These are phyloP conservation scores for Amanita rubescens DNA, from an alignment of 768 basidiomycete genomes.

Conservation along the genomic window DNA sequence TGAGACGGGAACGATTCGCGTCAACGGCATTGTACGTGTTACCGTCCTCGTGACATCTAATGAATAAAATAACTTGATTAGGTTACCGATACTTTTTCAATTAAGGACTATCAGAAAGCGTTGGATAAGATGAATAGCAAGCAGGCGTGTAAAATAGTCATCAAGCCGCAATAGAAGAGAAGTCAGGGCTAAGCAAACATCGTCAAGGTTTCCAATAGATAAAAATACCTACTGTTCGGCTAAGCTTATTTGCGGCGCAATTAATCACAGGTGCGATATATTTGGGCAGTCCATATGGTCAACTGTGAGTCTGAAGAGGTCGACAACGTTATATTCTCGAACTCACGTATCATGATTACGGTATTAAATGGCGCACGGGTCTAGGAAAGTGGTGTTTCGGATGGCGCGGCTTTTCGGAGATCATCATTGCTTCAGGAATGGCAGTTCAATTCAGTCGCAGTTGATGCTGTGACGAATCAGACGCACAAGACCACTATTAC, in stretches of 20 bases:
- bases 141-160: constrained; percentile 51
- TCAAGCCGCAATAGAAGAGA: constrained; percentile 40
- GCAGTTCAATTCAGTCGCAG: too few species aligned
- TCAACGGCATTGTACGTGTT: constrained; percentile 51
- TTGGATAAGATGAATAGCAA: constrained; percentile 66
- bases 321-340: too few species aligned
- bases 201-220: too few species aligned
- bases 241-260: background rate
- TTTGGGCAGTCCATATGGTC: background rate
- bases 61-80: background rate
- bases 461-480: background rate
- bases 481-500: constrained; percentile 3
- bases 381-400: too few species aligned
- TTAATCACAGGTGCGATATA: background rate
- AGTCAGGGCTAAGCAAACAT: background rate
- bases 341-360: too few species aligned
- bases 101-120: constrained; percentile 64
- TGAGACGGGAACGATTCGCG: constrained; percentile 74
- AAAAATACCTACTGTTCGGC: background rate
- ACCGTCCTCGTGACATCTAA: background rate
- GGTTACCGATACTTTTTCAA: constrained; percentile 52
- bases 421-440: too few species aligned
- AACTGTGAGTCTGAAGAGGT: background rate
- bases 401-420: background rate
- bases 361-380: too few species aligned